Percentiles rank a stretch among this genome's conserved stretches.
phyloP scores from a whole-genome alignment of 768 basidiomycete species.

The Leccinum boreale region DNA sequence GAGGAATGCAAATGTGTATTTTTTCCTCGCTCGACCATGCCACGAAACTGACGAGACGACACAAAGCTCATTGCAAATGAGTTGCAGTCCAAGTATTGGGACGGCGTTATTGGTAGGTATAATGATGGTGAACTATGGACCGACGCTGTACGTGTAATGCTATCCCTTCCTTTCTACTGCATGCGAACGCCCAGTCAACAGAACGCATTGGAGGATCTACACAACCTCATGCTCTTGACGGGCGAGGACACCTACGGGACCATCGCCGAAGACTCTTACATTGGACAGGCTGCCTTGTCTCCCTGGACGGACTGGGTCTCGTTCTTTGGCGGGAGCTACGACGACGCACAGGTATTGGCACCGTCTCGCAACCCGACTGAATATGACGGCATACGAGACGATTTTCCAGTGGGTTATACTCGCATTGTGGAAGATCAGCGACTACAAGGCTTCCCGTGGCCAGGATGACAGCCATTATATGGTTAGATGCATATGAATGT shows the following conservation, averaged over 20 bases:
- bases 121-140: slow-evolving; percentile 55
- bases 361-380: background rate
- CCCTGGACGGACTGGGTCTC: slow-evolving; percentile 40
- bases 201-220: slow-evolving; percentile 56
- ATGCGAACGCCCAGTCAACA: slow-evolving; percentile 15
- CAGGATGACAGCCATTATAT: slow-evolving; percentile 19
- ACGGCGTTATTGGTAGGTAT: slow-evolving; percentile 38
- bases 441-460: slow-evolving; percentile 46
- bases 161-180: background rate
- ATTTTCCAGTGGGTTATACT: slow-evolving; percentile 49
- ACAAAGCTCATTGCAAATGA: slow-evolving; percentile 24
- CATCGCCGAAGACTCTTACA: slow-evolving; percentile 43
- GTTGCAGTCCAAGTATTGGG: slow-evolving; percentile 39
- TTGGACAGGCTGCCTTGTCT: slow-evolving; percentile 43
- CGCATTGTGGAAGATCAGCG: slow-evolving; percentile 56
- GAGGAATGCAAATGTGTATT: slow-evolving; percentile 12
- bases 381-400: background rate
- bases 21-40: background rate
- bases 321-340: slow-evolving; percentile 47
- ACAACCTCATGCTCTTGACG: slow-evolving; percentile 56
- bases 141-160: slow-evolving; percentile 40
- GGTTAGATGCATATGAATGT: slow-evolving; percentile 9
- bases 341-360: slow-evolving; percentile 46
- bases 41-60: background rate
- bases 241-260: slow-evolving; percentile 26